Conservation (phyloP, 2,329 filamentous ascomycete genomes). For the Mycosphaerelloides madeirae region DNA sequence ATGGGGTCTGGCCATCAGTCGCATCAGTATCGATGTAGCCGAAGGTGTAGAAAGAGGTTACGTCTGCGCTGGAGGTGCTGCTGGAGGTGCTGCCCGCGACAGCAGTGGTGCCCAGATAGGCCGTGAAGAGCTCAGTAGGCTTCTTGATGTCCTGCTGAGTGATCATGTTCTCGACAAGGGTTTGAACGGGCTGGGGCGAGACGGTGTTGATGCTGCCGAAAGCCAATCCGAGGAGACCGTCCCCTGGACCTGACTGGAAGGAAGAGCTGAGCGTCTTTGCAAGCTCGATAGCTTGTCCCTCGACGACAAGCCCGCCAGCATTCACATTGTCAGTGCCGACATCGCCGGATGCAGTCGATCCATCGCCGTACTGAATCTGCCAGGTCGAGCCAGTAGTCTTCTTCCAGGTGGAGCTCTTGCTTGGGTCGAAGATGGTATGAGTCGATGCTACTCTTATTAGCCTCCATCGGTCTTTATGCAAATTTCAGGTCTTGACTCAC, state of each 20-base stretch:
- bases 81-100: constrained; percentile 34
- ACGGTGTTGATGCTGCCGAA: constrained; percentile 40
- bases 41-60: constrained; percentile 61
- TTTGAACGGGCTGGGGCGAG: constrained; percentile 50
- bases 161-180: constrained; percentile 67
- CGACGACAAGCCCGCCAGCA: constrained; percentile 57
- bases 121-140: constrained; percentile 57
- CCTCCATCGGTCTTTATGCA: too few relatives aligned
- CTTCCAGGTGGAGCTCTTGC: constrained; percentile 58
- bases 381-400: constrained; percentile 50
- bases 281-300: constrained; percentile 62
- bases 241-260: constrained; percentile 54
- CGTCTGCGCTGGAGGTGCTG: constrained; percentile 3
- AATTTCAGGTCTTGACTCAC: neutral
- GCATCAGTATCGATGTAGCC: constrained; percentile 63
- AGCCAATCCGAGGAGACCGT: constrained; percentile 64
- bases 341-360: constrained; percentile 58
- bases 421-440: constrained; percentile 56
- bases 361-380: constrained; percentile 65
- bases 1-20: constrained; percentile 39
- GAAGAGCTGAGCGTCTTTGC: constrained; percentile 55
- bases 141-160: constrained; percentile 50
- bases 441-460: neutral
- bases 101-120: constrained; percentile 55
- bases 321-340: constrained; percentile 62